Evolutionary conservation across 805 yeast species (phyloP).

Genomic region (Lipomyces sp.): DNA sequence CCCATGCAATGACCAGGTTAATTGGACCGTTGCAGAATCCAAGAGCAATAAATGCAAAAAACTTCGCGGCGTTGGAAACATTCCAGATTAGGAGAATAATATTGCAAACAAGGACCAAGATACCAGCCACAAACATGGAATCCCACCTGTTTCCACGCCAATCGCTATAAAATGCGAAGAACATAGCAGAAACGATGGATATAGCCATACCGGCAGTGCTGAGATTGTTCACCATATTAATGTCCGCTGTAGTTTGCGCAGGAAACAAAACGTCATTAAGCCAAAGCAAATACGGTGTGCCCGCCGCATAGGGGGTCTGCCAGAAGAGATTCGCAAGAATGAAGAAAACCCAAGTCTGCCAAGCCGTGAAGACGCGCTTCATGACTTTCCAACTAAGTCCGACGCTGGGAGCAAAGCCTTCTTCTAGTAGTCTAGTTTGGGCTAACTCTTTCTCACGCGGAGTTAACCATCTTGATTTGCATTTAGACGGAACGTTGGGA

Average conservation of each 20-base stretch:
- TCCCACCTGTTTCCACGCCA: slow-evolving; percentile 36
- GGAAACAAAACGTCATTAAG: slow-evolving; percentile 13
- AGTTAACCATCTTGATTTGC: slow-evolving; percentile 38
- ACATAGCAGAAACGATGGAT: slow-evolving; percentile 31
- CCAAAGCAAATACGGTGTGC: slow-evolving; percentile 35
- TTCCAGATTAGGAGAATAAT: slow-evolving; percentile 28
- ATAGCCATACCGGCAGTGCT: slow-evolving; percentile 27
- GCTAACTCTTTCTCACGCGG: slow-evolving; percentile 39
- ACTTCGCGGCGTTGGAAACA: slow-evolving; percentile 27
- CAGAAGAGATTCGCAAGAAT: slow-evolving; percentile 30
- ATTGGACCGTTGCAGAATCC: slow-evolving; percentile 36
- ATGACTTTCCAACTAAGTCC: slow-evolving; percentile 12
- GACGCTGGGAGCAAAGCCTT: slow-evolving; percentile 32
- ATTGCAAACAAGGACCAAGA: slow-evolving; percentile 31
- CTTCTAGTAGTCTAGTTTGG: slow-evolving; percentile 35
- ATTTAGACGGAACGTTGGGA: slow-evolving; percentile 54
- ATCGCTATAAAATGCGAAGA: slow-evolving; percentile 34
- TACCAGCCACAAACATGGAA: slow-evolving; percentile 25
- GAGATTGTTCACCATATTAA: slow-evolving; percentile 24
- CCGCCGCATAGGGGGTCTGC: slow-evolving; percentile 34
- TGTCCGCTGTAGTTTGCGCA: background rate
- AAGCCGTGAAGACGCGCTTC: slow-evolving; percentile 18
- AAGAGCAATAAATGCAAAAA: slow-evolving; percentile 29
- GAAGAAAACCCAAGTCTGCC: slow-evolving; percentile 33
- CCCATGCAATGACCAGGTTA: slow-evolving; percentile 34